Conservation (phyloP, 371 early-diverging fungal genomes). For the Choanephora cucurbitarum region DNA sequence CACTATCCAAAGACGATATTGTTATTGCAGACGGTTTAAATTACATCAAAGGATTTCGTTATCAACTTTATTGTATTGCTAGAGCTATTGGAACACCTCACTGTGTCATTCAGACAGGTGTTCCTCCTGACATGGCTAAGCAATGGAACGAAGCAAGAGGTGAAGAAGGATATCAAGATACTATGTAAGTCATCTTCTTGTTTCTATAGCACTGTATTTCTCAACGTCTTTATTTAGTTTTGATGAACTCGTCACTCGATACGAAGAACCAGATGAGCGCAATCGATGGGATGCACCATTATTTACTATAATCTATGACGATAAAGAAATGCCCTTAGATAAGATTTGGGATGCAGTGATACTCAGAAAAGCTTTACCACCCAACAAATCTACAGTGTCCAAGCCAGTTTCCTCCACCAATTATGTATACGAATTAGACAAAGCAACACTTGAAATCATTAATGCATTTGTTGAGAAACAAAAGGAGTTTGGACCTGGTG, state of each 20-base stretch:
- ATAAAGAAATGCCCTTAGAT: conserved; percentile 59
- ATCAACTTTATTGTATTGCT: conserved; percentile 93
- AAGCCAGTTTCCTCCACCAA: conserved; percentile 90
- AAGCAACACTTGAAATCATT: conserved; percentile 78
- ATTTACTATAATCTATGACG: conserved; percentile 82
- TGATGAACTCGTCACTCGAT: conserved; percentile 85
- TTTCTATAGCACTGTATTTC: not conserved
- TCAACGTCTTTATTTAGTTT: conserved; percentile 45
- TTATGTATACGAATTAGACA: conserved; percentile 89
- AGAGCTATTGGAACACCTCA: conserved; percentile 88
- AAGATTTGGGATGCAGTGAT: conserved; percentile 81
- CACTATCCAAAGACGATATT: conserved; percentile 76
- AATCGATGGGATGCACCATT: conserved; percentile 96
- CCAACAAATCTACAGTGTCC: conserved; percentile 79
- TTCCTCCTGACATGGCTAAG: conserved; percentile 62
- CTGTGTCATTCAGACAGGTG: conserved; percentile 83
- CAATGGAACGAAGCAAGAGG: conserved; percentile 63
- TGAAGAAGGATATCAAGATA: conserved; percentile 54
- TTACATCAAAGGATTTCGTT: conserved; percentile 97
- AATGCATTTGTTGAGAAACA: conserved; percentile 78
- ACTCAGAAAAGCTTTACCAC: conserved; percentile 77
- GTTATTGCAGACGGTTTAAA: conserved; percentile 94
- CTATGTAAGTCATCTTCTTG: conserved; percentile 31
- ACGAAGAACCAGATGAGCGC: conserved; percentile 92
- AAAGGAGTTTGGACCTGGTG: conserved; percentile 67